Conservation (phyloP, 2,329 filamentous ascomycete genomes). For the Fusarium setosum region DNA sequence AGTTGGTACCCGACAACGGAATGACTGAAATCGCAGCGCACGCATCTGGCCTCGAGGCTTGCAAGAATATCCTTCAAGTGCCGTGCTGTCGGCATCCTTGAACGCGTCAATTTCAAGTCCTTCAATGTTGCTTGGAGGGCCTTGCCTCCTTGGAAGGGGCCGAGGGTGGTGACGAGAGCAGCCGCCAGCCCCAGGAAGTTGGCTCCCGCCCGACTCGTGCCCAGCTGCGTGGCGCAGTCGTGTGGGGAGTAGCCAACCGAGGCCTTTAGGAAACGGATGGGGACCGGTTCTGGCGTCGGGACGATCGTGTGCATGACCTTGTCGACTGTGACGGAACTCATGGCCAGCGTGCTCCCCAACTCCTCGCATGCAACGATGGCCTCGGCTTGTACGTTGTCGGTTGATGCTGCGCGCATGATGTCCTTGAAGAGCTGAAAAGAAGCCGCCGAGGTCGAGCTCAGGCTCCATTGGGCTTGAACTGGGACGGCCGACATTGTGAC, state of each 20-base stretch:
- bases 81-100: neutral
- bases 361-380: neutral
- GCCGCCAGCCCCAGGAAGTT: slow-evolving; percentile 1
- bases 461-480: too few species aligned
- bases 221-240: neutral
- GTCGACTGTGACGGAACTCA: neutral
- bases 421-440: neutral
- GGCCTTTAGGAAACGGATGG: neutral
- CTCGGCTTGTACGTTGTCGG: neutral
- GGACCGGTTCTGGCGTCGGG: neutral
- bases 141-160: neutral
- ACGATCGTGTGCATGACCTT: neutral
- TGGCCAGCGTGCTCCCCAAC: neutral
- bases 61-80: neutral
- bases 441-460: too few species aligned
- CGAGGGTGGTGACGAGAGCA: neutral
- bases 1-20: neutral
- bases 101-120: neutral
- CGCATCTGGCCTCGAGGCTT: neutral
- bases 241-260: neutral
- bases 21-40: neutral
- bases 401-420: neutral
- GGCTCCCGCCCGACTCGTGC: neutral
- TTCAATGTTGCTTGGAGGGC: neutral
- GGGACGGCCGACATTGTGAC: too few species aligned